A percentile compares a stretch with the other conserved stretches of the same genome.
phyloP scores from a whole-genome alignment of 108 stramenopile genomes.

The Parmales sp. region DNA sequence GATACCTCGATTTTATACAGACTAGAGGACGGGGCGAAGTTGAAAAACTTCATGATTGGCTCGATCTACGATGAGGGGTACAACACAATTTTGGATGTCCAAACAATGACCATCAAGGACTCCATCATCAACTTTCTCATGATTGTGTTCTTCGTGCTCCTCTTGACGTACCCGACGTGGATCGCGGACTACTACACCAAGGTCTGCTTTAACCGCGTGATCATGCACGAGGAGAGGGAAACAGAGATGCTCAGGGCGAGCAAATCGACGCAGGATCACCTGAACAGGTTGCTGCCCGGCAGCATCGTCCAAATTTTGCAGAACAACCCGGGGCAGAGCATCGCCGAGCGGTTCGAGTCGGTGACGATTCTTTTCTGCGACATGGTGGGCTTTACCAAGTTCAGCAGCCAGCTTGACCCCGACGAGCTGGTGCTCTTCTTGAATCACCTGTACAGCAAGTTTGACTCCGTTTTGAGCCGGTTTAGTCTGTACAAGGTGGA shows the following conservation, averaged over 20 bases:
- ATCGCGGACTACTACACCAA: background rate
- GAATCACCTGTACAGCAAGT: slow-evolving; percentile 26
- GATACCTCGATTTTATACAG: too few species aligned
- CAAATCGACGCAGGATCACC: background rate
- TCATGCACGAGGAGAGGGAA: slow-evolving; percentile 8
- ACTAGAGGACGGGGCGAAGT: too few species aligned
- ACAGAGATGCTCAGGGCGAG: background rate
- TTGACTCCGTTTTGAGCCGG: slow-evolving; percentile 14
- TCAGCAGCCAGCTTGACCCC: slow-evolving; percentile 17
- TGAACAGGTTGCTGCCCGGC: slow-evolving; percentile 16
- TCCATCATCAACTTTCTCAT: too few species aligned
- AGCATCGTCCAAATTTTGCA: slow-evolving; percentile 15
- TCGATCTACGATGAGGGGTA: too few species aligned
- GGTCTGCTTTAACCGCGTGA: slow-evolving; percentile 18
- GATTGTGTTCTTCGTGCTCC: slow-evolving; percentile 6
- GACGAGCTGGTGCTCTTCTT: slow-evolving; percentile 24
- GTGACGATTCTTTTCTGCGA: slow-evolving; percentile 36
- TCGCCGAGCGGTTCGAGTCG: slow-evolving; percentile 4
- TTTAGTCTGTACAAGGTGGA: slow-evolving; percentile 33
- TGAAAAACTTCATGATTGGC: too few species aligned
- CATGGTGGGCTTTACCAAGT: slow-evolving; percentile 31
- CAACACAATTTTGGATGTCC: too few species aligned
- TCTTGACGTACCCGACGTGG: slow-evolving; percentile 6
- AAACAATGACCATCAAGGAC: too few species aligned
- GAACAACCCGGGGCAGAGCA: background rate